Base-by-base conservation (phyloP, 192 early-diverging fungal genomes). In the Dissophora globulifera region DNA sequence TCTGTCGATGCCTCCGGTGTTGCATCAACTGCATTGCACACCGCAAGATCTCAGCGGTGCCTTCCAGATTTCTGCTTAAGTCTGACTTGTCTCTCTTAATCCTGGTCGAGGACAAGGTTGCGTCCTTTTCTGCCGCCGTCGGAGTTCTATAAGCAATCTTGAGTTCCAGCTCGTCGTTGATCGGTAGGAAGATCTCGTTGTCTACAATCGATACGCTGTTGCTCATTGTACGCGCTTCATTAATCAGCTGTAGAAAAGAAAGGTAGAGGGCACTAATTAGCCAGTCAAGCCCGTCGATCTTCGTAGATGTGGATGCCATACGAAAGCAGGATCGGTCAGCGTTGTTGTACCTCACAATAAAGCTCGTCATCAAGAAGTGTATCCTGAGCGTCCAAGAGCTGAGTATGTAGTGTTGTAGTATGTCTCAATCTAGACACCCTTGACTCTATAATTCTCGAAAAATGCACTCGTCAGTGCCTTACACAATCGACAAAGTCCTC, bases 291-390 rank as follows among this genome's bases (percentile, higher is more conserved):
- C n/a, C n/a, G n/a, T n/a, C n/a, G n/a, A n/a, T n/a, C n/a, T n/a
- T n/a, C n/a, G n/a, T n/a, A n/a, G n/a, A n/a, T n/a, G n/a, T n/a
- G n/a, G n/a, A n/a, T n/a, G n/a, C n/a, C n/a, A n/a, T n/a, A n/a
- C n/a, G n/a, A n/a, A n/a, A n/a, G n/a, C n/a, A n/a, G n/a, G n/a
- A n/a, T n/a, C n/a, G n/a, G n/a, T 38, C 35, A 13, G 13, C 6
- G 35, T 38, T 38, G 13, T 16, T 20, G n/a, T 69, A 82, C 82
- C 51, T 80, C 68, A 20, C 79, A 67, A 47, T 78, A 85, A 1
- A 85, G 40, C 23, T 85, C 84, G 12, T 66, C 69, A 49, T 85
- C 84, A 59, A 83, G 83, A 4, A 85, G 70, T 7, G 84, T 74
- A 2, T 58, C 46, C 33, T 83, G 82, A 0, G 82, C 84, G 5